phyloP scores from a whole-genome alignment of 2,329 filamentous ascomycete genomes.

The Gremmenia infestans region DNA sequence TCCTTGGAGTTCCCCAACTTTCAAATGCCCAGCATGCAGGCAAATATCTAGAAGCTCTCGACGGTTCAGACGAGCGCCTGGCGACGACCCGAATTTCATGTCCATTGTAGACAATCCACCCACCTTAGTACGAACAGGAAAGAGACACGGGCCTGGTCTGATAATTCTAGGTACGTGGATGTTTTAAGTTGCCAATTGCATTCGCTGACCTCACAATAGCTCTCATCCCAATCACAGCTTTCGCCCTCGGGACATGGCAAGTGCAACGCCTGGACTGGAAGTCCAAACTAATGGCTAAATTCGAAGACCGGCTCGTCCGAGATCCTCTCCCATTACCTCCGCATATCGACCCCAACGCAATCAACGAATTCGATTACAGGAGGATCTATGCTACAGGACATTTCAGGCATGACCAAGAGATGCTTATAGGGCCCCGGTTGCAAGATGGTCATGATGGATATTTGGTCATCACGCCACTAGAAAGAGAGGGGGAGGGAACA shows the following conservation, averaged over 20 bases:
- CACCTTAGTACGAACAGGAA: slow-evolving; percentile 68
- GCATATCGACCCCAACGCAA: slow-evolving; percentile 71
- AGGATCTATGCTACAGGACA: slow-evolving; percentile 70
- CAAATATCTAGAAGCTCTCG: slow-evolving; percentile 23
- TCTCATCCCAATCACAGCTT: slow-evolving; percentile 85
- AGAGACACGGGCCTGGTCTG: slow-evolving; percentile 71
- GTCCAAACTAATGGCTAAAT: slow-evolving; percentile 81
- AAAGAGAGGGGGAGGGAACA: slow-evolving; percentile 57
- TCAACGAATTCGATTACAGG: slow-evolving; percentile 88
- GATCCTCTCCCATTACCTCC: slow-evolving; percentile 82
- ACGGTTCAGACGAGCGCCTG: slow-evolving; percentile 36
- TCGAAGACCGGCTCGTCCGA: slow-evolving; percentile 85
- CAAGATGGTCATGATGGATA: slow-evolving; percentile 86
- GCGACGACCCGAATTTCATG: slow-evolving; percentile 73
- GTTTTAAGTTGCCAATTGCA: neutral
- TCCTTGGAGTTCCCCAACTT: slow-evolving; percentile 3
- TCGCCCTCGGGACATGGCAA: slow-evolving; percentile 90
- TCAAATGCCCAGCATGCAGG: slow-evolving; percentile 23
- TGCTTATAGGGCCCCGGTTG: slow-evolving; percentile 89
- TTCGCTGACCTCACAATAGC: slow-evolving; percentile 19
- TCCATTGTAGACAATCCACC: slow-evolving; percentile 86
- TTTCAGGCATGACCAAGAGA: slow-evolving; percentile 86
- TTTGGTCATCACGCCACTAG: slow-evolving; percentile 86
- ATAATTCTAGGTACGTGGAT: slow-evolving; percentile 61
- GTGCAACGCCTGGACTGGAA: slow-evolving; percentile 92